phyloP scores from a whole-genome alignment of 345 rosid species.

The Reutealis trisperma region DNA sequence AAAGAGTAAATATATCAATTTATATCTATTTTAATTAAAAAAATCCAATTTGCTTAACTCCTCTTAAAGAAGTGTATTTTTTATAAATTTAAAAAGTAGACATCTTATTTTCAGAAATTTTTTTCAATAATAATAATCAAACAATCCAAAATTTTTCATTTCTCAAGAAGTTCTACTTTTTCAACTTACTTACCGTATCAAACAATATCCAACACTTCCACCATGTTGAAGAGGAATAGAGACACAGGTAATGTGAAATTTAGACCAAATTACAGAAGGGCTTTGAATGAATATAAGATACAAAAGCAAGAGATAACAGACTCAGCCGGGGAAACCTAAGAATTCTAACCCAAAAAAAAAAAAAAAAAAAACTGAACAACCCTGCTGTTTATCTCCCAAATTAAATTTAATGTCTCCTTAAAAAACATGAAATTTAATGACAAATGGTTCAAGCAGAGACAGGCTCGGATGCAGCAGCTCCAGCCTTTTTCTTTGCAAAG shows the following conservation, averaged over 20 bases:
- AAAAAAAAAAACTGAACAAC: neutral
- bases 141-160: too few species aligned
- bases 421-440: neutral
- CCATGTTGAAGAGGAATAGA: too few species aligned
- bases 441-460: conserved; percentile 42
- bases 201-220: too few species aligned
- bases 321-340: neutral
- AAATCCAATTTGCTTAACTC: too few species aligned
- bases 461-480: conserved; percentile 43
- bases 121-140: too few species aligned
- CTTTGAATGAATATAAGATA: conserved; percentile 11
- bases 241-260: neutral
- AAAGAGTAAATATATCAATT: too few species aligned
- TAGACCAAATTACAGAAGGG: conserved; percentile 4
- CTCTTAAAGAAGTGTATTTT: too few species aligned
- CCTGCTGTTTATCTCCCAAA: neutral
- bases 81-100: too few species aligned
- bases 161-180: too few species aligned
- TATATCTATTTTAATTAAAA: too few species aligned
- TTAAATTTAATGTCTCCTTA: conserved; percentile 10
- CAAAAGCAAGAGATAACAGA: neutral
- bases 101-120: too few species aligned
- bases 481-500: conserved; percentile 86
- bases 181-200: too few species aligned
- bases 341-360: neutral